A percentile compares a stretch with the other conserved stretches of the same genome.
These are phyloP conservation scores for Alternaria postmessia DNA, from an alignment of 2,329 filamentous ascomycete species.

Conservation along the genomic window DNA sequence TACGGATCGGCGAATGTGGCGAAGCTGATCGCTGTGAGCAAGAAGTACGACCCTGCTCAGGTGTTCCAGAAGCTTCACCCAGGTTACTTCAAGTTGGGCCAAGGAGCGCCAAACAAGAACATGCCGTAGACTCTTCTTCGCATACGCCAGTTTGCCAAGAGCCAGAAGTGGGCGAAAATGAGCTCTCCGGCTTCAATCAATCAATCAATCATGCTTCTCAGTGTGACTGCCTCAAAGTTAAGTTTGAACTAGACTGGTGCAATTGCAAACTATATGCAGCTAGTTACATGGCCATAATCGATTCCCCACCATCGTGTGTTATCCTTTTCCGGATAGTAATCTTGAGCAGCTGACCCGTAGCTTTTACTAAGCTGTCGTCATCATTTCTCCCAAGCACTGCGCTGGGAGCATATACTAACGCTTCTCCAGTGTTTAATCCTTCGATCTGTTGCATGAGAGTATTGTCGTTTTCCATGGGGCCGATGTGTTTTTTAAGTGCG, in stretches of 20 bases:
- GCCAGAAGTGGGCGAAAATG: not conserved
- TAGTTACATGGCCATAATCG: constrained; percentile 6
- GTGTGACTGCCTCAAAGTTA: not conserved
- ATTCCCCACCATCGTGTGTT: constrained; percentile 51
- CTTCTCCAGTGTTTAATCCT: not conserved
- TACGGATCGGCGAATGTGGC: constrained; percentile 46
- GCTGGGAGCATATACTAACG: not conserved
- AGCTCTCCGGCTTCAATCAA: not conserved
- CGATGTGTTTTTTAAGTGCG: not conserved
- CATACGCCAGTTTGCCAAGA: not conserved
- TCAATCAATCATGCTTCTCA: not conserved
- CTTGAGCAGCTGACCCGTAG: constrained; percentile 24
- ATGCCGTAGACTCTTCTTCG: not conserved
- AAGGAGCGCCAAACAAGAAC: constrained; percentile 56
- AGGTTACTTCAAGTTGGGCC: constrained; percentile 59
- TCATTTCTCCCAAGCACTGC: not conserved
- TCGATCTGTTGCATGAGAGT: not conserved
- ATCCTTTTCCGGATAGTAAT: constrained; percentile 37
- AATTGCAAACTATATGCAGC: not conserved
- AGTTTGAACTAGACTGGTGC: not conserved
- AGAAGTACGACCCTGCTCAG: constrained; percentile 51
- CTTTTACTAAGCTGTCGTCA: not conserved
- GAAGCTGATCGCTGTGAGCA: constrained; percentile 43
- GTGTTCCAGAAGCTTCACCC: constrained; percentile 51
- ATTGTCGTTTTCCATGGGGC: not conserved